Conservation (phyloP, 2,329 filamentous ascomycete genomes). For the Epichloe sylvatica region DNA sequence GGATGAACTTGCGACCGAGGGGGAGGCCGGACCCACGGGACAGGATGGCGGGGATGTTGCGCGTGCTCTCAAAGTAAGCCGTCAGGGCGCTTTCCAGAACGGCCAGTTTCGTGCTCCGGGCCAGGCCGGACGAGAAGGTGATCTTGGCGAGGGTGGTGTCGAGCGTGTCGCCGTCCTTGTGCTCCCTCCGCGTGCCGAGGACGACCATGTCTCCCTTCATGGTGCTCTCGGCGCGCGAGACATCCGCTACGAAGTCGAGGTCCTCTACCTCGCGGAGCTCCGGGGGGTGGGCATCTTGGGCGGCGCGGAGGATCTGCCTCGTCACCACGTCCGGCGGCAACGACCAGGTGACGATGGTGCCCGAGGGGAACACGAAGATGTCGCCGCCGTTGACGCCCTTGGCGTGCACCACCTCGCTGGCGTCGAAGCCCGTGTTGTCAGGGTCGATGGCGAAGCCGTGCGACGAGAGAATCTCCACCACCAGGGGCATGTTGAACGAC, state of each 20-base stretch:
- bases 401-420: slow-evolving; percentile 49
- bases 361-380: slow-evolving; percentile 90
- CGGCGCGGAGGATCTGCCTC: slow-evolving; percentile 59
- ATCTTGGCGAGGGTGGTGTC: slow-evolving; percentile 75
- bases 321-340: slow-evolving; percentile 65
- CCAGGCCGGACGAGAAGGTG: slow-evolving; percentile 87
- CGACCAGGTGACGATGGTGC: slow-evolving; percentile 86
- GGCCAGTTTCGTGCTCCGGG: slow-evolving; percentile 83
- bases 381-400: slow-evolving; percentile 56
- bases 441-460: slow-evolving; percentile 50
- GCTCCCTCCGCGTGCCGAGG: slow-evolving; percentile 57
- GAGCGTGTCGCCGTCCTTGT: slow-evolving; percentile 29
- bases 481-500: slow-evolving; percentile 49
- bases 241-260: slow-evolving; percentile 72
- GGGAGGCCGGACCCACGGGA: slow-evolving; percentile 44
- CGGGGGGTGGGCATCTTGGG: slow-evolving; percentile 57
- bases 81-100: slow-evolving; percentile 74
- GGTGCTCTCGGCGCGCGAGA: slow-evolving; percentile 54
- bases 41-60: slow-evolving; percentile 65
- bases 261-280: slow-evolving; percentile 70
- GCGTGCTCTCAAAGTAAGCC: slow-evolving; percentile 76
- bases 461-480: slow-evolving; percentile 40
- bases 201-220: slow-evolving; percentile 83
- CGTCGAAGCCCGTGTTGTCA: slow-evolving; percentile 45
- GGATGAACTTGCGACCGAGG: slow-evolving; percentile 56